Percentiles rank a stretch among this genome's conserved stretches.
phyloP scores from a whole-genome alignment of 2,329 filamentous ascomycete genomes.

The Fusarium sp. region DNA sequence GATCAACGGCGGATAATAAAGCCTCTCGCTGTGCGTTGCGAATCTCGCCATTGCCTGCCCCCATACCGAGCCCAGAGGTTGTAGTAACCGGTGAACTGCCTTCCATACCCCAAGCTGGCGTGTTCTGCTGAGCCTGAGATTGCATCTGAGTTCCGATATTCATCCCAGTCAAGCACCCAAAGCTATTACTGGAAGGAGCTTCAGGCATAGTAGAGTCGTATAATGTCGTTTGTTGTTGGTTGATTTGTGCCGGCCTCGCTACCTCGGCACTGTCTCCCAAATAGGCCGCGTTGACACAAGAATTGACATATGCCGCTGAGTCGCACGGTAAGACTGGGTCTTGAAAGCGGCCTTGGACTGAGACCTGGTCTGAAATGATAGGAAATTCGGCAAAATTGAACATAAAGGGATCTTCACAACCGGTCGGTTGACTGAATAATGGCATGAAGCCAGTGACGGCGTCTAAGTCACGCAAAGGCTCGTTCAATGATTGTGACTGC shows the following conservation, averaged over 20 bases:
- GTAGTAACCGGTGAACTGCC: not conserved
- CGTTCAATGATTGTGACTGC: too few relatives aligned
- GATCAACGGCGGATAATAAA: not conserved
- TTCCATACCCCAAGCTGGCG: not conserved
- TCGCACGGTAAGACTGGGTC: too few relatives aligned
- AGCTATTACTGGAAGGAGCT: not conserved
- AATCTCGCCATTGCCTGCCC: not conserved
- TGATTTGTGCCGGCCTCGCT: not conserved
- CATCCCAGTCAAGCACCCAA: not conserved
- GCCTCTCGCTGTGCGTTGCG: not conserved
- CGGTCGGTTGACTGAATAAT: too few relatives aligned
- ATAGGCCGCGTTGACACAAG: not conserved
- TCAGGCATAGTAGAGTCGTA: not conserved
- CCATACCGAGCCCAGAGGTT: not conserved
- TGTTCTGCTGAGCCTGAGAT: not conserved
- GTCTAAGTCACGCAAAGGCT: too few relatives aligned
- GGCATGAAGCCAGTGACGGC: too few relatives aligned
- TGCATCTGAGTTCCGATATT: not conserved
- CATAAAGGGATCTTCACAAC: too few relatives aligned
- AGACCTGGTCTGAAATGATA: too few relatives aligned
- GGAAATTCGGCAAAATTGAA: too few relatives aligned
- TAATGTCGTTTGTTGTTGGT: not conserved
- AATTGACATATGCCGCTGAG: too few relatives aligned
- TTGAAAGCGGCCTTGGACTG: too few relatives aligned
- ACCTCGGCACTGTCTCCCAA: too few relatives aligned